Conservation (phyloP, 75 land plant genomes). For the Chamaecyparis obtusa region DNA sequence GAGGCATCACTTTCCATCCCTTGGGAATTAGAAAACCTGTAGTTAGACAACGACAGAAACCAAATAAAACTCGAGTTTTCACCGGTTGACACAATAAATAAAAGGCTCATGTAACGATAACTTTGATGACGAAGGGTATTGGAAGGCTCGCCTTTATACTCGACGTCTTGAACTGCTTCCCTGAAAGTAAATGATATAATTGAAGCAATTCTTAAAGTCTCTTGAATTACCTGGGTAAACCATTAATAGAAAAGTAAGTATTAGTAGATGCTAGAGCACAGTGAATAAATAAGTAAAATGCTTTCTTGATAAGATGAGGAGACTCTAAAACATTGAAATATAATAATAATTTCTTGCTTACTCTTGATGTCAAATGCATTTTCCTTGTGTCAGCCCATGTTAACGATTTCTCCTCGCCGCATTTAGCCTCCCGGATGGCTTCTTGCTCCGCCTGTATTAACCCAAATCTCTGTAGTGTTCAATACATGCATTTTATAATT, state of each 20-base stretch:
- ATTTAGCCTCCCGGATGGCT: constrained; percentile 30
- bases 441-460: constrained; percentile 55
- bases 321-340: neutral
- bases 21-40: constrained; percentile 37
- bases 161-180: constrained; percentile 70
- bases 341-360: constrained; percentile 10
- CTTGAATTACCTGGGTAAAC: constrained; percentile 59
- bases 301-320: neutral
- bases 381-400: constrained; percentile 76
- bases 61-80: no score
- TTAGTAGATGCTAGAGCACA: no score
- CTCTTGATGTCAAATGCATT: constrained; percentile 75
- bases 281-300: no score
- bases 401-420: constrained; percentile 15
- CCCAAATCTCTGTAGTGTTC: neutral
- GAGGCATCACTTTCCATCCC: constrained; percentile 47
- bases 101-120: neutral
- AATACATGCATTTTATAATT: neutral
- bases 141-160: constrained; percentile 42
- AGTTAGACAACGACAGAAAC: neutral
- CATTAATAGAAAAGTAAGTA: neutral
- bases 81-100: neutral
- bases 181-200: constrained; percentile 69
- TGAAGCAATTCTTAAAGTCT: constrained; percentile 61
- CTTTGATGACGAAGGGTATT: neutral